These are phyloP conservation scores for Sugiyamaella chiloensis DNA, from an alignment of 805 yeast genomes.

Conservation along the genomic window DNA sequence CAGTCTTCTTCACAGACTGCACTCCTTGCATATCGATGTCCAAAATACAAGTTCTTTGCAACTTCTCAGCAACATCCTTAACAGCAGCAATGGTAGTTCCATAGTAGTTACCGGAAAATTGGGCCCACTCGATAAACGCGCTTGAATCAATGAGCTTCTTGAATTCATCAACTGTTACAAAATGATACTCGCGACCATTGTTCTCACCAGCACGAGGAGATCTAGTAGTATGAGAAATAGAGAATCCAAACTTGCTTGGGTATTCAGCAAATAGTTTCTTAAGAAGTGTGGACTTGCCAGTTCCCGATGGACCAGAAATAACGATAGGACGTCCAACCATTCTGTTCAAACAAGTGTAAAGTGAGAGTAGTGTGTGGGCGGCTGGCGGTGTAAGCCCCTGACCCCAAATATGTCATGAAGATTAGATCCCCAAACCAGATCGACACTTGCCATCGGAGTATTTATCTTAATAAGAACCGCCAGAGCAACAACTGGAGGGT, in stretches of 20 bases:
- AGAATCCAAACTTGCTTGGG: conserved; percentile 89
- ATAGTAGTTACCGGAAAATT: conserved; percentile 95
- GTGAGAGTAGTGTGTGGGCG: too few species aligned
- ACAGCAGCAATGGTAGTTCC: conserved; percentile 92
- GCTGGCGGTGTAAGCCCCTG: too few species aligned
- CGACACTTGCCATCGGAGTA: too few species aligned
- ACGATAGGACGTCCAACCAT: conserved; percentile 73
- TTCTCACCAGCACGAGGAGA: conserved; percentile 87
- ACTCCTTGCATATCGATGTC: conserved; percentile 99
- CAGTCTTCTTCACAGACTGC: conserved; percentile 78
- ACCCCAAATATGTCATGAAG: too few species aligned
- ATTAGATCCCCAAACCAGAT: too few species aligned
- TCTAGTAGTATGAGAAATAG: conserved; percentile 92
- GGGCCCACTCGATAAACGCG: conserved; percentile 95
- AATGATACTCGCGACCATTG: conserved; percentile 87
- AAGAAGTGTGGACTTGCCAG: conserved; percentile 93
- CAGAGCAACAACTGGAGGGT: too few species aligned
- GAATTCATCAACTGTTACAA: conserved; percentile 76
- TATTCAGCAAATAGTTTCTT: conserved; percentile 86
- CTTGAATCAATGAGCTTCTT: conserved; percentile 66
- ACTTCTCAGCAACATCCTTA: conserved; percentile 53
- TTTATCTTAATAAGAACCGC: too few species aligned
- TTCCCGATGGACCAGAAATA: conserved; percentile 90
- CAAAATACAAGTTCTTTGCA: conserved; percentile 77
- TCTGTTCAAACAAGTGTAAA: neutral